These are phyloP conservation scores for Tephrocybe sp. DNA, from an alignment of 768 basidiomycete genomes.

Conservation along the genomic window DNA sequence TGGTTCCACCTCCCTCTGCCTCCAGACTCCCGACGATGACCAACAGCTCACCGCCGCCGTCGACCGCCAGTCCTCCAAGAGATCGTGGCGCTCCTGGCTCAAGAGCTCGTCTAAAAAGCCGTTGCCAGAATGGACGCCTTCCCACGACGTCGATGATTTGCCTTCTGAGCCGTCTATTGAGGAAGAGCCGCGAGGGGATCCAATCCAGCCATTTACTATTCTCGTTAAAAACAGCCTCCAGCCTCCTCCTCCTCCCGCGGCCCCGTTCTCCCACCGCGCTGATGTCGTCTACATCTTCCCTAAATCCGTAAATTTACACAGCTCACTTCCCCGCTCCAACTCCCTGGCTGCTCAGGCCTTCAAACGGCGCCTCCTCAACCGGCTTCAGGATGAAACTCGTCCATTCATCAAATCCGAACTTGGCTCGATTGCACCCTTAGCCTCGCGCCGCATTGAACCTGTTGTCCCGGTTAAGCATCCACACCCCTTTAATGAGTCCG, in stretches of 20 bases:
- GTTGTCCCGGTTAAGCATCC: slow-evolving; percentile 22
- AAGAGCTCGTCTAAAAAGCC: slow-evolving; percentile 19
- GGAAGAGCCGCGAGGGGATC: slow-evolving; percentile 6
- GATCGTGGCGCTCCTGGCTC: slow-evolving; percentile 59
- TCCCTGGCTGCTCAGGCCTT: slow-evolving; percentile 46
- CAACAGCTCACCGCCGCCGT: slow-evolving; percentile 21
- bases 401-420: slow-evolving; percentile 39
- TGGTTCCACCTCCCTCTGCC: slow-evolving; percentile 50
- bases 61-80: slow-evolving; percentile 35
- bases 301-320: slow-evolving; percentile 49
- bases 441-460: slow-evolving; percentile 27
- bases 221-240: slow-evolving; percentile 47
- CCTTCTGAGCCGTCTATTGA: slow-evolving; percentile 14
- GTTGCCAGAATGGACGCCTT: slow-evolving; percentile 30
- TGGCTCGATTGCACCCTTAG: slow-evolving; percentile 43
- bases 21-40: slow-evolving; percentile 65
- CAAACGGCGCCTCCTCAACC: slow-evolving; percentile 48
- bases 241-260: slow-evolving; percentile 36
- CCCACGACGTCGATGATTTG: slow-evolving; percentile 13
- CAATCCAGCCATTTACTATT: slow-evolving; percentile 25
- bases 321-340: slow-evolving; percentile 31
- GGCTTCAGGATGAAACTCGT: slow-evolving; percentile 32
- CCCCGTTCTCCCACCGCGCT: slow-evolving; percentile 47
- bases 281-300: slow-evolving; percentile 42
- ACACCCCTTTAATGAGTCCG: slow-evolving; percentile 30